A percentile compares a stretch with the other conserved stretches of the same genome.
phyloP scores from a whole-genome alignment of 495 filamentous ascomycete genomes.

The Penicillium coprophilum region DNA sequence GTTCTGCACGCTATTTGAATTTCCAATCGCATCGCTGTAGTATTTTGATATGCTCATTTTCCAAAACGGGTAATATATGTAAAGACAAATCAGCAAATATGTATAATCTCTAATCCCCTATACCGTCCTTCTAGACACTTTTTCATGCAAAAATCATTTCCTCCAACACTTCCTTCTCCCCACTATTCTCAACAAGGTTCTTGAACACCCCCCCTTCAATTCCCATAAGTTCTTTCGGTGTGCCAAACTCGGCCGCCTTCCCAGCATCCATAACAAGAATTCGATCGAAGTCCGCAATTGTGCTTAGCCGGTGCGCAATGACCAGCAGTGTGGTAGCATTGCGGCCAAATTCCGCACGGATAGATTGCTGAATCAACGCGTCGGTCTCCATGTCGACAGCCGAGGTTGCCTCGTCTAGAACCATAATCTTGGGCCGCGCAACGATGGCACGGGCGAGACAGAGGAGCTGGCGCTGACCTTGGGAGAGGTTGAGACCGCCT shows the following conservation, averaged over 20 bases:
- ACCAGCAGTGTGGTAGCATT: constrained; percentile 75
- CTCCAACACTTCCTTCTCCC: constrained; percentile 63
- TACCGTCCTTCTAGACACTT: background rate
- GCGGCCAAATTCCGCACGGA: constrained; percentile 71
- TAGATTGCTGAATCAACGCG: constrained; percentile 75
- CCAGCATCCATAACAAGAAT: constrained; percentile 83
- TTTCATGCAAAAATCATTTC: constrained; percentile 45
- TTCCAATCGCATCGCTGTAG: background rate
- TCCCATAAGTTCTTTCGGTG: constrained; percentile 65
- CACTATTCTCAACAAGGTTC: constrained; percentile 73
- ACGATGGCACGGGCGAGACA: constrained; percentile 88
- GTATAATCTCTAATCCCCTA: background rate
- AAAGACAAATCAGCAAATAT: background rate
- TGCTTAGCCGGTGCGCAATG: constrained; percentile 84
- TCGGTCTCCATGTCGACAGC: constrained; percentile 90
- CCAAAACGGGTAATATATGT: background rate
- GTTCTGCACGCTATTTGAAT: background rate
- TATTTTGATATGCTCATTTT: background rate
- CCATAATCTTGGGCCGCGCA: constrained; percentile 74
- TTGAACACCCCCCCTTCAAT: constrained; percentile 59
- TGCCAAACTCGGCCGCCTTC: constrained; percentile 68
- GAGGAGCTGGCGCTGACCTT: constrained; percentile 85
- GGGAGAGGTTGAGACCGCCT: constrained; percentile 77
- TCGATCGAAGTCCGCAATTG: constrained; percentile 81
- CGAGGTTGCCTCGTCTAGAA: constrained; percentile 87